These are phyloP conservation scores for Carex arenaria DNA, from an alignment of 202 grass and related monocot genomes.

Conservation along the genomic window DNA sequence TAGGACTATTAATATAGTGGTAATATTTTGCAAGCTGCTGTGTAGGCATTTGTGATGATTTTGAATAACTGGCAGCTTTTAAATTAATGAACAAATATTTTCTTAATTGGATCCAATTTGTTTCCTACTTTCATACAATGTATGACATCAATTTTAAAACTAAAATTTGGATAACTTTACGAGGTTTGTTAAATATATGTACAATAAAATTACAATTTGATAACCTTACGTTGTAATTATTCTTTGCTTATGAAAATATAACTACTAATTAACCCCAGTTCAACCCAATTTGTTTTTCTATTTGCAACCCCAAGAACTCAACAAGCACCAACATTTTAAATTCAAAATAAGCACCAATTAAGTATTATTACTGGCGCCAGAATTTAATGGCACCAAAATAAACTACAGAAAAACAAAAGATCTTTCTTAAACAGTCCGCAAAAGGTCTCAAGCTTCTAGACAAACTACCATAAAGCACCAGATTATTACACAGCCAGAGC, in stretches of 20 bases:
- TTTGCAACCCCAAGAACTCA: not conserved
- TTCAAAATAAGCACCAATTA: not conserved
- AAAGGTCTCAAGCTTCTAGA: not conserved
- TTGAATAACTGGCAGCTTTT: not conserved
- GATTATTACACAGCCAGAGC: constrained; percentile 11
- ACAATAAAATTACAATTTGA: not conserved
- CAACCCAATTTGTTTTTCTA: not conserved
- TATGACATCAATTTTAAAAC: not conserved
- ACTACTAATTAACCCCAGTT: not conserved
- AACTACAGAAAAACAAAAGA: not conserved
- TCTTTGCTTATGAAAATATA: not conserved
- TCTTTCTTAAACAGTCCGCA: not conserved
- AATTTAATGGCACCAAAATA: not conserved
- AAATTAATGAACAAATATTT: not conserved
- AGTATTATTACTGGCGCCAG: not conserved
- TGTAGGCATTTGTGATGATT: not conserved
- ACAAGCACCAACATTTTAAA: not conserved
- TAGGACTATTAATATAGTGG: not conserved
- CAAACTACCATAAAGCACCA: not conserved
- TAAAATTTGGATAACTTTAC: not conserved
- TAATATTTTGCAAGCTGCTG: too few relatives aligned
- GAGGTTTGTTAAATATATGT: not conserved
- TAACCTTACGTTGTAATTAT: not conserved
- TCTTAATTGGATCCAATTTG: not conserved
- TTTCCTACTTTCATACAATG: not conserved